Evolutionary conservation across 2,329 filamentous ascomycete species (phyloP).

Genomic region (Shiraia sp.): DNA sequence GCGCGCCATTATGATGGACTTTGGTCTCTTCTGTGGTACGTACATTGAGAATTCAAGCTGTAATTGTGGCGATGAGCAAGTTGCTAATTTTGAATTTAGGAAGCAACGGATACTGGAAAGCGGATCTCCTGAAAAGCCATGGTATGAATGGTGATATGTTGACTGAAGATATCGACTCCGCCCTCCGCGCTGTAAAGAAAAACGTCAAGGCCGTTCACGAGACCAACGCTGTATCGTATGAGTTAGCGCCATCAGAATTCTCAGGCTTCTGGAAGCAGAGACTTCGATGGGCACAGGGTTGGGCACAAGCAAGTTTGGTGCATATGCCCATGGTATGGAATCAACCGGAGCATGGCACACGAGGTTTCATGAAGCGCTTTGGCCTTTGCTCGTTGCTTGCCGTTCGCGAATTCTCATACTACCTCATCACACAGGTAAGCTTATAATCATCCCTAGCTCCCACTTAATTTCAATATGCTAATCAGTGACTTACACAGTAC

Average conservation of each 20-base stretch:
- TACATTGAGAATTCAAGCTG: neutral
- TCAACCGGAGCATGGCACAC: constrained; percentile 24
- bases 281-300: constrained; percentile 52
- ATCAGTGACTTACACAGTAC: too few species aligned
- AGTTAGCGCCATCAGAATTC: constrained; percentile 49
- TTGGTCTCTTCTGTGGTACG: constrained; percentile 49
- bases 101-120: constrained; percentile 51
- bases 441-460: too few species aligned
- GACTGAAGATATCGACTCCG: constrained; percentile 54
- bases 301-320: constrained; percentile 48
- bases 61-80: too few species aligned
- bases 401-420: constrained; percentile 51
- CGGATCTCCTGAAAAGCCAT: constrained; percentile 43
- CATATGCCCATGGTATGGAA: constrained; percentile 46
- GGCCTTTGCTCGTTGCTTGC: constrained; percentile 49
- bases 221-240: constrained; percentile 51
- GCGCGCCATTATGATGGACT: constrained; percentile 49
- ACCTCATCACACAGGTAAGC: too few species aligned
- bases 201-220: constrained; percentile 50
- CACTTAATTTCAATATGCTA: too few species aligned
- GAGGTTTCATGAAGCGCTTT: constrained; percentile 40
- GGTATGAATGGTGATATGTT: constrained; percentile 54
- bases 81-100: neutral
- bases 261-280: constrained; percentile 51
- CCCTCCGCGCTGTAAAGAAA: constrained; percentile 45